Evolutionary conservation across 1,139 yeast species (phyloP).

Genomic region (Candida labiduridarum): DNA sequence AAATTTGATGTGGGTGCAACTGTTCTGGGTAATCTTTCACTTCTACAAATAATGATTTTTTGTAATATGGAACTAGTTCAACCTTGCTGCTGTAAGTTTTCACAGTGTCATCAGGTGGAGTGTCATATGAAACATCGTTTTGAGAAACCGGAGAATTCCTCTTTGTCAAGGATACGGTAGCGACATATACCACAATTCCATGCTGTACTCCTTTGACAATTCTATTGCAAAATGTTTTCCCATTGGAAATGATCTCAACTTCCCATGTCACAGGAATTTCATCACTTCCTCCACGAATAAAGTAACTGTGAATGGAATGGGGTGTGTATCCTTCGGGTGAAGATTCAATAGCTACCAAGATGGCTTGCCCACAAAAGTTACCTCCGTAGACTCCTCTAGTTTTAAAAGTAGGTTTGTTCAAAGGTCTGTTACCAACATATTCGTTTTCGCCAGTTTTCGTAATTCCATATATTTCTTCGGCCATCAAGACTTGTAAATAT

Average conservation of each 20-base stretch:
- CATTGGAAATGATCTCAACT: constrained; percentile 43
- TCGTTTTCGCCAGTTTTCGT: constrained; percentile 21
- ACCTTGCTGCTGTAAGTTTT: constrained; percentile 28
- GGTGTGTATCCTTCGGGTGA: constrained; percentile 34
- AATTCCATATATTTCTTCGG: constrained; percentile 24
- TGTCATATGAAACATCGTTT: constrained; percentile 38
- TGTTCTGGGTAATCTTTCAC: constrained; percentile 9
- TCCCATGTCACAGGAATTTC: constrained; percentile 33
- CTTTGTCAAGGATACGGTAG: constrained; percentile 53
- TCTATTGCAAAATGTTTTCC: constrained; percentile 62
- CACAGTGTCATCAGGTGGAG: constrained; percentile 34
- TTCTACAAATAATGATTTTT: constrained; percentile 5
- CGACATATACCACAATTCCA: constrained; percentile 51
- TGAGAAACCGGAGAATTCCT: constrained; percentile 32
- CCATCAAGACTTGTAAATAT: constrained; percentile 8
- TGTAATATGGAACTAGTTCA: constrained; percentile 29
- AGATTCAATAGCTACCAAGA: constrained; percentile 34
- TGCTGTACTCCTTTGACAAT: constrained; percentile 59
- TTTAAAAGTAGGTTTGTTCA: constrained; percentile 31
- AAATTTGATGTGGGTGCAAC: constrained; percentile 6
- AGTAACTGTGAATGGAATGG: constrained; percentile 39
- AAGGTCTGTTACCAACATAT: constrained; percentile 32
- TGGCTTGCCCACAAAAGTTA: constrained; percentile 37
- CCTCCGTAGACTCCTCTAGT: constrained; percentile 42
- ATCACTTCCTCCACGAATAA: constrained; percentile 28